These are phyloP conservation scores for Globisporangium recalcitrans DNA, from an alignment of 352 stramenopile genomes.

Conservation along the genomic window DNA sequence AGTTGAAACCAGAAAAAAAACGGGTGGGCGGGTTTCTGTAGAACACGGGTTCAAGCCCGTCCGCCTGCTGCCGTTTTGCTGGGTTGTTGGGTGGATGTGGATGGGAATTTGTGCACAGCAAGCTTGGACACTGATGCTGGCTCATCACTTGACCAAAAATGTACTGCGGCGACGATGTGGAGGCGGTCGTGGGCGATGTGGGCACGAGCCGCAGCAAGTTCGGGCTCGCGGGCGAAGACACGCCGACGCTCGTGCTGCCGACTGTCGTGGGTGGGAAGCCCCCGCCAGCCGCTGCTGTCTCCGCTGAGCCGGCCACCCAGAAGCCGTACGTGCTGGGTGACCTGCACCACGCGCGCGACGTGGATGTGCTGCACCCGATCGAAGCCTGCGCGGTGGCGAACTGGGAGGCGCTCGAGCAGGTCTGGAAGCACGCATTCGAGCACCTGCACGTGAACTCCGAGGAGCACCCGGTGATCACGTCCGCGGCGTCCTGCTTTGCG, in stretches of 20 bases:
- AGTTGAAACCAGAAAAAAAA: too few relatives aligned
- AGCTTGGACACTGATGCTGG: background rate
- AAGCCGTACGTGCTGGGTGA: slow-evolving; percentile 42
- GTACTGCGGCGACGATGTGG: slow-evolving; percentile 96
- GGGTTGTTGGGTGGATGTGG: too few relatives aligned
- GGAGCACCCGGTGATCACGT: slow-evolving; percentile 77
- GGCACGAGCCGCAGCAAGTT: slow-evolving; percentile 90
- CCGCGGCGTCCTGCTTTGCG: slow-evolving; percentile 64
- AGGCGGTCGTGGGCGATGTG: slow-evolving; percentile 93
- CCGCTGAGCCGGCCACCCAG: background rate
- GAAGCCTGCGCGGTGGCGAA: slow-evolving; percentile 56
- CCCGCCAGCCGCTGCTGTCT: background rate
- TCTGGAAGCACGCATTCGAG: slow-evolving; percentile 78
- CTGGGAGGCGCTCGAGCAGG: slow-evolving; percentile 84
- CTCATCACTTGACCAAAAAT: slow-evolving; percentile 40
- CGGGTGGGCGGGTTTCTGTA: too few relatives aligned
- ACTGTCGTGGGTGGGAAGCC: slow-evolving; percentile 53
- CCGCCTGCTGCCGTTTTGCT: too few relatives aligned
- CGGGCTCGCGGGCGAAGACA: slow-evolving; percentile 93
- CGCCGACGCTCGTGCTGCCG: slow-evolving; percentile 85
- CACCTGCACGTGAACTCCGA: slow-evolving; percentile 59
- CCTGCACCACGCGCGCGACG: slow-evolving; percentile 45
- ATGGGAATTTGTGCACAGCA: too few relatives aligned
- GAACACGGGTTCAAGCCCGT: too few relatives aligned
- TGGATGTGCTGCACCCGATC: slow-evolving; percentile 55